Conservation (phyloP, 192 early-diverging fungal genomes). For the Chytriomyces sp. region DNA sequence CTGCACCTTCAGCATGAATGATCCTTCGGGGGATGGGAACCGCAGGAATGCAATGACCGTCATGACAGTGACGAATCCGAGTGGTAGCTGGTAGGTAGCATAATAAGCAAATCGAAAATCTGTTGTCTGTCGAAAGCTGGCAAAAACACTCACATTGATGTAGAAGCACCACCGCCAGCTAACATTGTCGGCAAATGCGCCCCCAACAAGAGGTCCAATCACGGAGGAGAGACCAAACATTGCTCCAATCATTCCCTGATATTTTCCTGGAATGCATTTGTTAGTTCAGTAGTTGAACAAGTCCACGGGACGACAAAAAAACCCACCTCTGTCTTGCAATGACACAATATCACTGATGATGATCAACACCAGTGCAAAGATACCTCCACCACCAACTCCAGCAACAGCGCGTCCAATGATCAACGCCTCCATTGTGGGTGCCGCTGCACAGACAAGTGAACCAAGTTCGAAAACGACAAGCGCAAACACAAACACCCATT, state of each 20-base stretch:
- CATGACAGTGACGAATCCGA: conserved; percentile 68
- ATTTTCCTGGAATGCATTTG: too few relatives aligned
- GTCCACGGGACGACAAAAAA: conserved; percentile 8
- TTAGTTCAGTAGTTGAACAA: too few relatives aligned
- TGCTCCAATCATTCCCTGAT: conserved; percentile 63
- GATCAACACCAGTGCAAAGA: conserved; percentile 75
- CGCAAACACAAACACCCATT: conserved; percentile 69
- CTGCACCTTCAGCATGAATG: conserved; percentile 60
- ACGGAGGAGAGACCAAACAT: conserved; percentile 81
- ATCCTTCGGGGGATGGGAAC: conserved; percentile 59
- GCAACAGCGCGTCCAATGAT: conserved; percentile 74
- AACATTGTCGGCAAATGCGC: conserved; percentile 72
- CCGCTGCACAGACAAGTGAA: conserved; percentile 48
- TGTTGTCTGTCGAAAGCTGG: background rate
- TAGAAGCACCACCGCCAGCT: conserved; percentile 61
- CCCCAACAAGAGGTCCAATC: conserved; percentile 86
- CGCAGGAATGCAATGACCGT: conserved; percentile 56
- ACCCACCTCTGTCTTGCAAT: conserved; percentile 73
- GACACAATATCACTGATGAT: conserved; percentile 83
- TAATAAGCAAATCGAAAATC: conserved; percentile 46
- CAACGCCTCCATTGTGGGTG: conserved; percentile 56
- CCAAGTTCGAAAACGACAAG: conserved; percentile 76
- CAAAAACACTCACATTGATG: too few relatives aligned
- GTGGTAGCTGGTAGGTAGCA: conserved; percentile 74
- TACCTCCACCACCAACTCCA: conserved; percentile 75